Base-by-base conservation (phyloP, 805 yeast genomes). In the Kuraishia floccosa region DNA sequence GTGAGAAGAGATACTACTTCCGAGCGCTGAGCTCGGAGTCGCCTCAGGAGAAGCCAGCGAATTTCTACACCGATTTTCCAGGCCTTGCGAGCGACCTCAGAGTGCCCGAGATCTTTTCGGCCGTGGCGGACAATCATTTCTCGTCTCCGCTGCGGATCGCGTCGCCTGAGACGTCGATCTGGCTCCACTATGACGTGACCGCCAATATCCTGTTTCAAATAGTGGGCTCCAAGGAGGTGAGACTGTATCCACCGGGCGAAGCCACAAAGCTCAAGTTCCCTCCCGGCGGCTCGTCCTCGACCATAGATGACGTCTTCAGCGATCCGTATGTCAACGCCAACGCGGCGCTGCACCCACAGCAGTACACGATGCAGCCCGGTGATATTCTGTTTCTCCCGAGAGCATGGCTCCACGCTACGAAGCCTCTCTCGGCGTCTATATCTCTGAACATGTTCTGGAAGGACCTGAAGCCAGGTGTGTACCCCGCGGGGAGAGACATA, bases 121-220 rank as follows among this genome's bases (percentile, higher is more conserved):
- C 10, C 23, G 30, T 30, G 29, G 35, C 30, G n/a, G 31, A 25
- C 10, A 38, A 36, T 11, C 44, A 39, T 27, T 51, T 50, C 31
- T 53, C 59, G 7, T 47, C 60, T 1, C 58, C 57, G 5, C 34
- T 57, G 26, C 31, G 58, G 23, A 38, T 57, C 13, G 44, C 60
- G 2, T 49, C 60, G 17, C 41, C 56, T 4, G 39, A 41, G 12
- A 49, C 54, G 2, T 39, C 50, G 4, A 46, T 52, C 37, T 54
- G 59, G 58, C 47, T 57, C 6, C 60, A 50, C 25, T 56, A 54
- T 37, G 60, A 58, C 31, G 56, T 50, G n/a, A 52, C 50, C 7
- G 49, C 63, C 12, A 52, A 52, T 28, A 40, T 57, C 10, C 39
- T 57, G 3, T 50, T 52, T 24, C 63, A 58, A 33, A 39, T 57